These are phyloP conservation scores for Epichloe gansuensis DNA, from an alignment of 2,329 filamentous ascomycete species.

Conservation along the genomic window DNA sequence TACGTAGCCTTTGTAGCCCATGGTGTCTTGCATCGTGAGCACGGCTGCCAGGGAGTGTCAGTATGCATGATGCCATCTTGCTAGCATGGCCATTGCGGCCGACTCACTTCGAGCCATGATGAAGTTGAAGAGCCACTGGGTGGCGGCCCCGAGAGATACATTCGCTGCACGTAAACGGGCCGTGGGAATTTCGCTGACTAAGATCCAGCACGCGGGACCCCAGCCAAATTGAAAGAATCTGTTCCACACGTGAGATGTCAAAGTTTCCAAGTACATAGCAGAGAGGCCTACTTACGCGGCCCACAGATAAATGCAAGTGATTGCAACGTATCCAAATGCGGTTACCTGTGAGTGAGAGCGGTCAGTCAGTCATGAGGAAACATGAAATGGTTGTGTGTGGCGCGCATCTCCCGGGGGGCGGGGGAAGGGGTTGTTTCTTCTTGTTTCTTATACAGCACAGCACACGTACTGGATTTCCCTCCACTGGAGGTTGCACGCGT, in stretches of 20 bases:
- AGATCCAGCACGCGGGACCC: slow-evolving; percentile 63
- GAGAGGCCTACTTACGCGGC: slow-evolving; percentile 30
- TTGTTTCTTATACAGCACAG: too few relatives aligned
- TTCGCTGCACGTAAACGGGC: slow-evolving; percentile 53
- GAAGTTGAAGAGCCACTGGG: slow-evolving; percentile 65
- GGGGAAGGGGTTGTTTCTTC: too few relatives aligned
- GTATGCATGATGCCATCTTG: background rate
- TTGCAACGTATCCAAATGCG: slow-evolving; percentile 54
- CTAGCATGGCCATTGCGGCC: background rate
- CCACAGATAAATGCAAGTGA: slow-evolving; percentile 61
- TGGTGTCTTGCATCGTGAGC: slow-evolving; percentile 51
- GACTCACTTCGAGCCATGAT: slow-evolving; percentile 46
- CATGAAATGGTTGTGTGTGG: too few relatives aligned
- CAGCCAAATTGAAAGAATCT: slow-evolving; percentile 56
- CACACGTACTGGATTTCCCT: slow-evolving; percentile 29
- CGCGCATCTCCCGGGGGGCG: too few relatives aligned
- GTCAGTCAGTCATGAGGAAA: background rate
- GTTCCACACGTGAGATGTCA: slow-evolving; percentile 8
- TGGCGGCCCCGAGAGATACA: slow-evolving; percentile 54
- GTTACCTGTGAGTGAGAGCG: slow-evolving; percentile 29
- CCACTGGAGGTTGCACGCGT: slow-evolving; percentile 43
- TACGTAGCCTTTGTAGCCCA: slow-evolving; percentile 29
- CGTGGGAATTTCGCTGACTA: slow-evolving; percentile 55
- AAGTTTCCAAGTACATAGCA: background rate
- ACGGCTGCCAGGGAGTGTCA: slow-evolving; percentile 28